Evolutionary conservation across 768 basidiomycete species (phyloP).

Genomic region (Gloeopeniophorella convolvens): DNA sequence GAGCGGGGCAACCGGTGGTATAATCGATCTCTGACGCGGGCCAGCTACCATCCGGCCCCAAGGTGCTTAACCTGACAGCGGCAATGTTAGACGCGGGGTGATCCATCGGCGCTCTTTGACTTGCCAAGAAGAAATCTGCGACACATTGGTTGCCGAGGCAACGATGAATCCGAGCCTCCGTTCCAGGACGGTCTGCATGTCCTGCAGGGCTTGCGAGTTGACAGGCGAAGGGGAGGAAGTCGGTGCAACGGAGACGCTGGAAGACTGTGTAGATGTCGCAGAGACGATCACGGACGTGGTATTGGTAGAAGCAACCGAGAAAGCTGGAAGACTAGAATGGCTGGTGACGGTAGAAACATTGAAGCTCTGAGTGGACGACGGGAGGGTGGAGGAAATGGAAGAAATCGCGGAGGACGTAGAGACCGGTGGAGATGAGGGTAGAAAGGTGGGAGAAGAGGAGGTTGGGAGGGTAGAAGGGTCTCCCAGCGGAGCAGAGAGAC

Average conservation of each 20-base stretch:
- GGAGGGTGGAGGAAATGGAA: neutral
- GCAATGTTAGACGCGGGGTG: neutral
- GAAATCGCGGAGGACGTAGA: neutral
- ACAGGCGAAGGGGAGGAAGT: neutral
- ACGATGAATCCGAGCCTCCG: conserved; percentile 14
- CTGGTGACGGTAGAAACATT: neutral
- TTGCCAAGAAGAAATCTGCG: conserved; percentile 12
- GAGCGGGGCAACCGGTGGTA: conserved; percentile 28
- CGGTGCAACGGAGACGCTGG: neutral
- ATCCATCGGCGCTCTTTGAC: neutral
- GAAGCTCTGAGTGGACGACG: neutral
- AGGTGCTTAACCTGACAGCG: conserved; percentile 17
- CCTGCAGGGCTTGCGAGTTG: conserved; percentile 1
- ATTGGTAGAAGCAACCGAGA: neutral
- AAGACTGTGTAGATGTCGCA: neutral
- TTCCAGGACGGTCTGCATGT: conserved; percentile 15
- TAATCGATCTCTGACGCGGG: conserved; percentile 26
- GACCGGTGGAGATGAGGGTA: neutral
- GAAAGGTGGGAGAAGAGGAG: neutral
- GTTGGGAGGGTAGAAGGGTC: neutral
- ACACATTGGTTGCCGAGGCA: neutral
- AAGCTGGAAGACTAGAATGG: neutral
- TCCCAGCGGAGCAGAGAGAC: neutral
- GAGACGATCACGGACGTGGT: neutral
- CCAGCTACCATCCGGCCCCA: conserved; percentile 21